phyloP scores from a whole-genome alignment of 1,139 yeast genomes.

The Magnusiomyces magnusii region DNA sequence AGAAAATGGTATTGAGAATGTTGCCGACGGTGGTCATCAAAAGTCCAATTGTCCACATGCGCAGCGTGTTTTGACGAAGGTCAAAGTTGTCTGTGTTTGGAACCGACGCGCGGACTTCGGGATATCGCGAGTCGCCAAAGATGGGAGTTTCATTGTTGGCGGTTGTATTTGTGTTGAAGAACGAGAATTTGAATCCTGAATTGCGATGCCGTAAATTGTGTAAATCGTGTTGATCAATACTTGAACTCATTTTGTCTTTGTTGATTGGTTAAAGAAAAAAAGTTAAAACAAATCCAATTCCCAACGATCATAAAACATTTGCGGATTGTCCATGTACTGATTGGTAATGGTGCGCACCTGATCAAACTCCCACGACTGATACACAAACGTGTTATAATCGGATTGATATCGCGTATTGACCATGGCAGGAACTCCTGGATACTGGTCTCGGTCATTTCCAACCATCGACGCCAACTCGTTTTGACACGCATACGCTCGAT shows the following conservation, averaged over 20 bases:
- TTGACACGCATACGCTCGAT: background rate
- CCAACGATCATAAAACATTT: background rate
- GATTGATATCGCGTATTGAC: background rate
- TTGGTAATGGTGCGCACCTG: background rate
- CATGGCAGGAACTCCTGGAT: background rate
- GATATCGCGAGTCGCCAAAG: conserved; percentile 47
- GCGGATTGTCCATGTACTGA: background rate
- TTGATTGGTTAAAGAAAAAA: no score
- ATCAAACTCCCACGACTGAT: conserved; percentile 1
- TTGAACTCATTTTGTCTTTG: no score
- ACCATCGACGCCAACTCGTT: background rate
- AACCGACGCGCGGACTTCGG: conserved; percentile 65
- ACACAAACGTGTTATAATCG: conserved; percentile 2
- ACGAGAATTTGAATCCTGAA: no score
- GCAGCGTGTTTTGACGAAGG: conserved; percentile 51
- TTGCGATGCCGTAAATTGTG: no score
- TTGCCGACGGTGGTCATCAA: conserved; percentile 53
- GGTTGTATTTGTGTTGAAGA: background rate
- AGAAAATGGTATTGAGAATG: conserved; percentile 53
- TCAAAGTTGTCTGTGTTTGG: conserved; percentile 51
- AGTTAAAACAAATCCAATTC: background rate
- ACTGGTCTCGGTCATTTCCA: background rate
- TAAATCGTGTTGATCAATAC: no score
- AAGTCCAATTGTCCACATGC: conserved; percentile 51
- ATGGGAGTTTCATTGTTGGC: background rate